Conservation (phyloP, 2,329 filamentous ascomycete genomes). For the Aspergillus novoparasiticus region DNA sequence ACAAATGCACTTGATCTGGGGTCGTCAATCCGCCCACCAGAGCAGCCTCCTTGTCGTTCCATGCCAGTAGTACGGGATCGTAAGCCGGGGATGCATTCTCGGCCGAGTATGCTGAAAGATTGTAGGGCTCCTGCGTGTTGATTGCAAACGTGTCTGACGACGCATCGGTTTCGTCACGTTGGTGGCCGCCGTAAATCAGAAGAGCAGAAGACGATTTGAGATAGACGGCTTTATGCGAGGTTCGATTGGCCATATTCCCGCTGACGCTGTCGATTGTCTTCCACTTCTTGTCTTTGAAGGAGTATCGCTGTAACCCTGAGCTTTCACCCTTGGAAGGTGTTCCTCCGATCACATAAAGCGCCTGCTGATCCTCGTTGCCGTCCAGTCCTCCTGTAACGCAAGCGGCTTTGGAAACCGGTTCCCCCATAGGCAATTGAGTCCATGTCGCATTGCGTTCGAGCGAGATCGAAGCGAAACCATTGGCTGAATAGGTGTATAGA, state of each 20-base stretch:
- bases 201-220: constrained; percentile 71
- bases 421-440: constrained; percentile 66
- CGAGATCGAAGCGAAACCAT: constrained; percentile 73
- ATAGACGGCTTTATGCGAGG: constrained; percentile 75
- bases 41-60: constrained; percentile 70
- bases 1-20: constrained; percentile 73
- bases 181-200: constrained; percentile 77
- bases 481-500: constrained; percentile 78
- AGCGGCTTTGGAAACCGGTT: constrained; percentile 71
- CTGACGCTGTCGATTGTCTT: constrained; percentile 55
- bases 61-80: constrained; percentile 72
- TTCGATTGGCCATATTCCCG: constrained; percentile 66
- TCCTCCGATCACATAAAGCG: constrained; percentile 82
- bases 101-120: constrained; percentile 61
- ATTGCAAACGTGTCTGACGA: constrained; percentile 79
- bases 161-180: constrained; percentile 58
- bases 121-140: constrained; percentile 65
- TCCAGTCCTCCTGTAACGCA: constrained; percentile 72
- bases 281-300: constrained; percentile 61
- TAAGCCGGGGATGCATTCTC: constrained; percentile 62
- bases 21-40: constrained; percentile 72
- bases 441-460: constrained; percentile 72
- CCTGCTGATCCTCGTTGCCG: constrained; percentile 60
- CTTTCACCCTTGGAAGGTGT: constrained; percentile 61
- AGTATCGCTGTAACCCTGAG: constrained; percentile 72